Evolutionary conservation across 768 basidiomycete genomes (phyloP), one percentile per base, ranked within the genome.

Genomic region (Suillus weaverae): DNA sequence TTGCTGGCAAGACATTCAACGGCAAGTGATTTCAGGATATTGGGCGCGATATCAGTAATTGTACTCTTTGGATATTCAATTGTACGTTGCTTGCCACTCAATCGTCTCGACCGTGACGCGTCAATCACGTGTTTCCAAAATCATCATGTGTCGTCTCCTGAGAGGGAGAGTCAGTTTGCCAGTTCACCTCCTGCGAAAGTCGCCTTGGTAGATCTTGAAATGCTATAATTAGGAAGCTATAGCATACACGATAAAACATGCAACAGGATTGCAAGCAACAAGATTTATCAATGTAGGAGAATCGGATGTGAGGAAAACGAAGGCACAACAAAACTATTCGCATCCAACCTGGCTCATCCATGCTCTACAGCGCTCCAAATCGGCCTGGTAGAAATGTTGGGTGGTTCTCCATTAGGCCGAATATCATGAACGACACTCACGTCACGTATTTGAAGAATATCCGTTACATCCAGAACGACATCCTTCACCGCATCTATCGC

Each of bases 381-480:
- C 74, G 43, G 61, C 63, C 74, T 75, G 32, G 38, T 33, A 26
- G 2, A 62, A 50, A 2, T 4, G 3, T 46, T 16, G 38, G 32
- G 14, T 6, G 6, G 36, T 11, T 5, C 6, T 32, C n/a, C n/a
- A 26, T 5, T 7, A 66, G 26, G 6, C 5, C 0, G 10, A 30
- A 13, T n/a, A 32, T 20, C 8, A 59, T 41, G 5, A 26, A 59
- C 10, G 3, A 3, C 10, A 16, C 74, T 62, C 51, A 77, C 74
- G 0, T 54, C 44, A 6, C 67, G 69, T 35, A 74, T 64, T 54
- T 62, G 59, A 51, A 75, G 72, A 35, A 73, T 65, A 20, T 76
- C 74, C 35, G 13, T 66, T 26, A 75, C 48, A n/a, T 75, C 74
- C 64, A 68, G 30, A 43, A 70, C 59, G 43, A 75, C 71, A 61